Conservation (phyloP, 2,329 filamentous ascomycete species). For the Kalmusia sp. region DNA sequence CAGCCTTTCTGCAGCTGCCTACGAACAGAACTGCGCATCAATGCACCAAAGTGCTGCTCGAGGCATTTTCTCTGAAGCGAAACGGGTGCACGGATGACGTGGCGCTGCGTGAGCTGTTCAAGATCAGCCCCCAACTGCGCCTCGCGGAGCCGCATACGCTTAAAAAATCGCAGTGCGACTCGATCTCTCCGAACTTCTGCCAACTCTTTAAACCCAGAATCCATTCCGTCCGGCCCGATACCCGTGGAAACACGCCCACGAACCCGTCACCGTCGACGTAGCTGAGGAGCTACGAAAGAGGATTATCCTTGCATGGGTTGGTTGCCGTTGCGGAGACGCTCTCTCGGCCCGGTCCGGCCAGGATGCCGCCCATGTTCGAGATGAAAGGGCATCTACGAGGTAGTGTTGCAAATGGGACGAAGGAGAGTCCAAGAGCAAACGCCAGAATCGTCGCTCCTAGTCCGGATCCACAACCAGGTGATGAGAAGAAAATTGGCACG, state of each 20-base stretch:
- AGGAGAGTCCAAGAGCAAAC: neutral
- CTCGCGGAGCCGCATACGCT: conserved; percentile 23
- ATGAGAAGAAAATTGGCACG: conserved; percentile 20
- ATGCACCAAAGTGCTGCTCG: neutral
- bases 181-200: conserved; percentile 2
- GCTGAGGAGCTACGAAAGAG: too few species aligned
- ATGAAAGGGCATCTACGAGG: neutral
- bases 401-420: neutral
- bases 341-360: too few species aligned
- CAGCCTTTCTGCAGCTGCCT: neutral
- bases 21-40: neutral
- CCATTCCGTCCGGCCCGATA: neutral
- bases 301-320: too few species aligned
- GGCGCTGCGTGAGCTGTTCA: conserved; percentile 11
- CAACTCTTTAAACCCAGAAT: conserved; percentile 7
- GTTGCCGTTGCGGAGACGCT: neutral
- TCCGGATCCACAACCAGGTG: neutral
- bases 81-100: conserved; percentile 24
- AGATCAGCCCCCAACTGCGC: conserved; percentile 15
- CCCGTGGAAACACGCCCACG: too few species aligned
- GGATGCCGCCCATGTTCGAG: too few species aligned
- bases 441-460: conserved; percentile 1
- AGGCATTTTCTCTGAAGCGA: conserved; percentile 12
- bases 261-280: too few species aligned
- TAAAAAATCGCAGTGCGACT: conserved; percentile 13